A percentile compares a stretch with the other conserved stretches of the same genome.
phyloP scores from a whole-genome alignment of 805 yeast species.

The Brettanomyces anomalus region DNA sequence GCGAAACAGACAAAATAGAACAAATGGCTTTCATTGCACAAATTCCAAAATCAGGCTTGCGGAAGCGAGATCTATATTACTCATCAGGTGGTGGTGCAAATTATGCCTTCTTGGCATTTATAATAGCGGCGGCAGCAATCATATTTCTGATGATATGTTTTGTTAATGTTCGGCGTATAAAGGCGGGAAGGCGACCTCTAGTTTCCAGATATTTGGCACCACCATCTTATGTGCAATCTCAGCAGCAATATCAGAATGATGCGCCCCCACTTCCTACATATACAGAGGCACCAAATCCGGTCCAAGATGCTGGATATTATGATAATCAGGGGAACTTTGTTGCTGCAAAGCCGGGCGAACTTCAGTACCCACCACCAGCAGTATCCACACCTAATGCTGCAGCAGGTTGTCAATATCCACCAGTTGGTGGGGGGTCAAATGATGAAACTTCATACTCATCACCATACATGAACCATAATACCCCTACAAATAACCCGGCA shows the following conservation, averaged over 20 bases:
- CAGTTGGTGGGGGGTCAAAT: neutral
- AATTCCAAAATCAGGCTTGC: too few species aligned
- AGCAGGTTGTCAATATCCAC: neutral
- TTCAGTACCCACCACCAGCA: conserved; percentile 4
- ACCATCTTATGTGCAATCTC: conserved; percentile 63
- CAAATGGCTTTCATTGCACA: too few species aligned
- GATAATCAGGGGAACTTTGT: conserved; percentile 50
- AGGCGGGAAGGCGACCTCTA: conserved; percentile 50
- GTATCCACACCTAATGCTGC: neutral
- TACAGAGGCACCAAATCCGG: conserved; percentile 54
- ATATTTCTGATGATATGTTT: conserved; percentile 43
- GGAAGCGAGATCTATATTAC: conserved; percentile 10
- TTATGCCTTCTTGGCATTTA: conserved; percentile 60
- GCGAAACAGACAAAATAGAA: too few species aligned
- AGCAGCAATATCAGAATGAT: conserved; percentile 35
- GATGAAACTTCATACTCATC: neutral
- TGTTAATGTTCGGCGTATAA: conserved; percentile 44
- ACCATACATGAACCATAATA: conserved; percentile 1
- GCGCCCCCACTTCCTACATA: conserved; percentile 49
- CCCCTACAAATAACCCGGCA: neutral
- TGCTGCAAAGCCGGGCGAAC: conserved; percentile 12
- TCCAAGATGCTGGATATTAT: conserved; percentile 67
- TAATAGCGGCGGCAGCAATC: conserved; percentile 38
- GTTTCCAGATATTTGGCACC: conserved; percentile 51
- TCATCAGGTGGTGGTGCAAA: conserved; percentile 17